Percentiles rank a stretch among this genome's conserved stretches.
phyloP scores from a whole-genome alignment of 371 early-diverging fungal species.

The Rhizopus sp. region DNA sequence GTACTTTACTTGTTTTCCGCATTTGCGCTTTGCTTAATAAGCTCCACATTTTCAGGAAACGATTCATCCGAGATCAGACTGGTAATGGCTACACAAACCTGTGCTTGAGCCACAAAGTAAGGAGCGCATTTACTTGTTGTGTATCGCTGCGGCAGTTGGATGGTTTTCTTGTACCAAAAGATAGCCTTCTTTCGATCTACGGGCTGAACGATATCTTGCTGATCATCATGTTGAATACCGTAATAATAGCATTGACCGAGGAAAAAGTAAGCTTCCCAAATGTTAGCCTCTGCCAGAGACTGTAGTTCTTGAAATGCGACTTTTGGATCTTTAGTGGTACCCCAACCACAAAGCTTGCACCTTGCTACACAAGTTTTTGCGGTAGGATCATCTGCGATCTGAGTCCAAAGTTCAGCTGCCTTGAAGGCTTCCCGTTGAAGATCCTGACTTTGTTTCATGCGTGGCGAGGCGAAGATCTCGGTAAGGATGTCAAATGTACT shows the following conservation, averaged over 20 bases:
- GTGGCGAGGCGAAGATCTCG: constrained; percentile 8
- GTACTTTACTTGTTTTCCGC: constrained; percentile 24
- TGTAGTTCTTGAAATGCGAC: constrained; percentile 35
- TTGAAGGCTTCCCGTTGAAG: constrained; percentile 34
- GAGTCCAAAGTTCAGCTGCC: constrained; percentile 33
- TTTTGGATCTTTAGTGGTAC: constrained; percentile 26
- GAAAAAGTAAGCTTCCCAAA: constrained; percentile 44
- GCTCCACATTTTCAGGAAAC: constrained; percentile 45
- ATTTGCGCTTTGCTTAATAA: constrained; percentile 18
- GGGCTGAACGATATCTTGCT: constrained; percentile 20
- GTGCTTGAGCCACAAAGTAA: constrained; percentile 41
- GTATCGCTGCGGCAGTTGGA: constrained; percentile 21
- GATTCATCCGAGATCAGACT: constrained; percentile 33
- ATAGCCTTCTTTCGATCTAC: constrained; percentile 57
- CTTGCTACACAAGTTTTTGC: constrained; percentile 45
- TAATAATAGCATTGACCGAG: constrained; percentile 43
- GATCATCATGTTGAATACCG: constrained; percentile 24
- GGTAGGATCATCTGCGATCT: constrained; percentile 26
- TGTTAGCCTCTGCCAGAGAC: constrained; percentile 28
- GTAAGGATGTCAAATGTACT: constrained; percentile 20
- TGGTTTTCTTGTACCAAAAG: constrained; percentile 63
- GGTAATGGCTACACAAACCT: constrained; percentile 56
- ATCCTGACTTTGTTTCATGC: constrained; percentile 13
- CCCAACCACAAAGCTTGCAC: constrained; percentile 48
- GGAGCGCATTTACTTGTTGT: constrained; percentile 8